Base-by-base conservation (phyloP, 2,329 filamentous ascomycete species). In the Microcyclosporella mali region DNA sequence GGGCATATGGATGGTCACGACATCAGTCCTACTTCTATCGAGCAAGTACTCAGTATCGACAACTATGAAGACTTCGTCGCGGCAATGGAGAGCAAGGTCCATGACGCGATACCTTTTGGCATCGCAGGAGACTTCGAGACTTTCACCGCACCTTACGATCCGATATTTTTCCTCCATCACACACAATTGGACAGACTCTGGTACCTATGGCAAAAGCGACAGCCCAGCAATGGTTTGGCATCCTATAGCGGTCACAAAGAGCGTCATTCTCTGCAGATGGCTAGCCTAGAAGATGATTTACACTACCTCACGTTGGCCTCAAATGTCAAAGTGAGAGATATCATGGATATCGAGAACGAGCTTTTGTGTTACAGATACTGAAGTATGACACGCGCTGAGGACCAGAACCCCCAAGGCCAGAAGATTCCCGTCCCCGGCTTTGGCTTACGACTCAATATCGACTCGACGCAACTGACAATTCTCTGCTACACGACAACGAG, bases 101-200 rank as follows among this genome's bases (percentile, higher is more conserved):
- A 56, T 31, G 47, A 51, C 39, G 47, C 50, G 12, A 55, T 59
- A 12, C 56, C 50, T 3, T 49, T 49, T 9, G 45, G 45, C 19
- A 51, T 60, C n/a, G 46, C 40, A 9, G 56, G 55, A 9, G 52
- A 58, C 33, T 51, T 56, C 29, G 40, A 48, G 29, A 46, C 56
- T 8, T 49, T 52, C 33, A 55, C 52, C 7, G 51, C 52, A 15
- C 53, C 57, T 19, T 46, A 54, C 35, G 53, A 57, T 41, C 53
- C 56, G 3, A 27, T 59, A 6, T 57, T 56, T 41, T 59, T 53
- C 46, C 44, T 57, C n/a, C 56, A 59, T 40, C 56, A 59, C 39
- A 48, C 52, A 3, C 48, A 53, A 46, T 40, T 57, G 14, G 56
- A 59, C 36, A 35, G 49, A 11, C 27, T 57, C 12, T 58, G 50